Conservation (phyloP, 2,329 filamentous ascomycete species). For the Penicillium sp. region DNA sequence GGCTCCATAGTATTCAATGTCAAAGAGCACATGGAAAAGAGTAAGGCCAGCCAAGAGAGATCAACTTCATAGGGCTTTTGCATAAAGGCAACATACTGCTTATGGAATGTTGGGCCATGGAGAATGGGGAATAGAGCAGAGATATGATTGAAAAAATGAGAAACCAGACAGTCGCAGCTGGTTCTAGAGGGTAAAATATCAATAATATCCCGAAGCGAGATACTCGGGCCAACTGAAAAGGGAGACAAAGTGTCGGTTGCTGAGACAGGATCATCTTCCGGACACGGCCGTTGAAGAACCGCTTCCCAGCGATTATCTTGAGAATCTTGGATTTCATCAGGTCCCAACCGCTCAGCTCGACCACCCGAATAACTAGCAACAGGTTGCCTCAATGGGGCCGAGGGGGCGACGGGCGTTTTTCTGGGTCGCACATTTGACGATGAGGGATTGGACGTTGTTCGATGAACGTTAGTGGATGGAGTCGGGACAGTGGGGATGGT, state of each 20-base stretch:
- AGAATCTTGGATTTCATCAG: neutral
- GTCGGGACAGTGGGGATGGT: neutral
- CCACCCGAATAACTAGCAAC: neutral
- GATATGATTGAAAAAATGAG: conserved; percentile 15
- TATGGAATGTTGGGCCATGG: conserved; percentile 31
- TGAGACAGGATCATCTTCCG: neutral
- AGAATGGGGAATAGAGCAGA: conserved; percentile 28
- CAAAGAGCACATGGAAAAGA: conserved; percentile 28
- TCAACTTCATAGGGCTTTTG: conserved; percentile 18
- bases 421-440: neutral
- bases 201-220: conserved; percentile 11
- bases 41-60: conserved; percentile 30
- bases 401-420: neutral
- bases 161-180: conserved; percentile 19
- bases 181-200: conserved; percentile 9
- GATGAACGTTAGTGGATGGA: neutral
- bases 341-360: neutral
- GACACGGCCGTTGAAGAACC: conserved; percentile 2
- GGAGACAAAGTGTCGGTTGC: conserved; percentile 2
- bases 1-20: conserved; percentile 25
- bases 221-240: conserved; percentile 11
- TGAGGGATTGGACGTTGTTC: neutral
- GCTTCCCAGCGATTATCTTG: neutral
- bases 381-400: neutral
- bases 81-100: conserved; percentile 24